Evolutionary conservation across 345 rosid genomes (phyloP).

Genomic region (Angophora floribunda): DNA sequence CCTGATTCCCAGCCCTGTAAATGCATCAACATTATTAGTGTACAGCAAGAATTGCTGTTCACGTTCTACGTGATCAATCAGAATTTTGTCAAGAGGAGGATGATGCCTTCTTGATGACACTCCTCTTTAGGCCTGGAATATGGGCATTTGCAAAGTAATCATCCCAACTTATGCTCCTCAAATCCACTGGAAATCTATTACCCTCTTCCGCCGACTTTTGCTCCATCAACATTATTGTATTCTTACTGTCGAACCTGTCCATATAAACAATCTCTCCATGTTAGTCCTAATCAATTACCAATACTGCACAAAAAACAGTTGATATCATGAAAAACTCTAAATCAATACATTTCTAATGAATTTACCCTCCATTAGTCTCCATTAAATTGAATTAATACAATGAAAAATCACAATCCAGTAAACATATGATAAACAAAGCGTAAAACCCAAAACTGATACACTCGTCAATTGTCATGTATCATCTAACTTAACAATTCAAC

Average conservation of each 20-base stretch:
- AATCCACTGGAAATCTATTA: constrained; percentile 10
- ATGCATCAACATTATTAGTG: not conserved
- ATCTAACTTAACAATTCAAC: no score
- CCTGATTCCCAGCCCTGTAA: not conserved
- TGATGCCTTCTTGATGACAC: not conserved
- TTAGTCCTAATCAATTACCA: not conserved
- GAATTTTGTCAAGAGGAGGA: not conserved
- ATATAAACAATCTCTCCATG: not conserved
- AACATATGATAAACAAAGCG: no score
- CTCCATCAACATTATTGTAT: constrained; percentile 8
- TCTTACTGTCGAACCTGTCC: constrained; percentile 23
- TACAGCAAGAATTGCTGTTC: not conserved
- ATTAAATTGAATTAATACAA: no score
- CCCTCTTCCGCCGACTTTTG: constrained; percentile 22
- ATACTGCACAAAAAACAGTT: not conserved
- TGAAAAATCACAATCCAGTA: no score
- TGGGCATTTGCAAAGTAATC: constrained; percentile 20
- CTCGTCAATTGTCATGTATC: not conserved
- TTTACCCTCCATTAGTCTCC: no score
- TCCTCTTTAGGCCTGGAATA: constrained; percentile 9
- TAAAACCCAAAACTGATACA: no score
- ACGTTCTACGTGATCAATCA: not conserved
- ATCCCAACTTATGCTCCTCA: constrained; percentile 22
- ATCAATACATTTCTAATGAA: no score
- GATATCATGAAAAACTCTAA: no score